Evolutionary conservation across 2,329 filamentous ascomycete species (phyloP), one percentile per base, ranked within the genome.

Genomic region (Penicillium freii): DNA sequence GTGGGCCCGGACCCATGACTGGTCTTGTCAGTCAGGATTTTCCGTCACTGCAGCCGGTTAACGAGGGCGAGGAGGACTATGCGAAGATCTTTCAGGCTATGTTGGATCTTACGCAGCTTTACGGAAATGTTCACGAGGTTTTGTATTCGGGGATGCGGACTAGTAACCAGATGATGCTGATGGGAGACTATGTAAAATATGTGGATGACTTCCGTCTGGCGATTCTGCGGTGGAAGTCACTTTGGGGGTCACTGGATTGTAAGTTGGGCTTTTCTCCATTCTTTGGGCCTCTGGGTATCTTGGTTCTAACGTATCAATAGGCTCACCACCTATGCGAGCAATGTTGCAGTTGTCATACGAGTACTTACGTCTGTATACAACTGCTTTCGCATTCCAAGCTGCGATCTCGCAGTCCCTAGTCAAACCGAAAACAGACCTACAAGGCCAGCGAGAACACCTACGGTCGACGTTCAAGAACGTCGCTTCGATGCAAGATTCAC

Each of bases 361-460:
- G 63, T 91, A 90, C 66, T 75, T 91, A 1, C 81, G 87, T 7
- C 79, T 91, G 0, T 91, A 91, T 69, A 88, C 87, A 49, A 90
- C 89, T 57, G 87, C 88, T 0, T 91, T 90, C 67, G 88, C 87
- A 1, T 90, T 90, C 63, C 88, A 91, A 68, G 87, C 88, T 3
- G 88, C 86, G 0, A 84, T 83, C 49, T 84, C 73, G 64, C 82
- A 80, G 66, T 82, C 72, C 54, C 73, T 74, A 62, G 79, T 71
- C 56, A 75, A 76, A 64, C 68, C 71, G 46, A 72, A 73, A 62
- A 66, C 68, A 21, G 67, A 77, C 61, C 64, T 69, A 39, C 62
- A 69, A 49, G 66, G 69, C 42, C 69, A 74, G 61, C 68, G 73
- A 62, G 71, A 79, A 42, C 74, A 77, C 58, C 64, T 78, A 15